Conservation (phyloP, 148 eudicot genomes). For the Drosera capensis region DNA sequence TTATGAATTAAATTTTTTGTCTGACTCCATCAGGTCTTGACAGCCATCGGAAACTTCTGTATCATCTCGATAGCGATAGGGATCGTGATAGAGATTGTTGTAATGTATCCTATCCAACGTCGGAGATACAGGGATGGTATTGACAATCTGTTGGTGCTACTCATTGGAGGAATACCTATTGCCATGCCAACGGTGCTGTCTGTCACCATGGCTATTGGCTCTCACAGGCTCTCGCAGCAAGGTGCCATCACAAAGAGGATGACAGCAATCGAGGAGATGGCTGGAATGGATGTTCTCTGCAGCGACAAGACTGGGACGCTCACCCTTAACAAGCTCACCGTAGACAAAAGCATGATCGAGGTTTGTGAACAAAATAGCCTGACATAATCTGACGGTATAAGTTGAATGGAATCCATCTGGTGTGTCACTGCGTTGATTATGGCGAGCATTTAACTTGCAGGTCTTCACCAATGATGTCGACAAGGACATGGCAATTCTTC, state of each 20-base stretch:
- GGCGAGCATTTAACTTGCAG: slow-evolving; percentile 2
- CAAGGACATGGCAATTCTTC: slow-evolving; percentile 15
- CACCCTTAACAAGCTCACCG: slow-evolving; percentile 23
- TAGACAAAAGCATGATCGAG: slow-evolving; percentile 28
- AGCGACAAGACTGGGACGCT: slow-evolving; percentile 38
- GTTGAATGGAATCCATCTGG: background rate
- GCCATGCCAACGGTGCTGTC: slow-evolving; percentile 33
- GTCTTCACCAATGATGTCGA: slow-evolving; percentile 24
- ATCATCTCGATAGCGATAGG: slow-evolving; percentile 28
- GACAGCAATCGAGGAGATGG: no score
- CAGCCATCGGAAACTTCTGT: slow-evolving; percentile 36
- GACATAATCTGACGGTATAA: background rate
- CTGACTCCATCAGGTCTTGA: slow-evolving; percentile 15
- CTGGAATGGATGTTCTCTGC: slow-evolving; percentile 45
- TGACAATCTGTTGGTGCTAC: slow-evolving; percentile 29
- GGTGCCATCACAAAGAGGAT: slow-evolving; percentile 40
- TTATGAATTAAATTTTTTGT: background rate
- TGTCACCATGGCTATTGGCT: slow-evolving; percentile 38
- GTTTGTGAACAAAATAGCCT: slow-evolving; percentile 3
- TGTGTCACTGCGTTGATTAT: background rate
- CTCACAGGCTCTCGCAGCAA: slow-evolving; percentile 32
- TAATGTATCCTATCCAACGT: slow-evolving; percentile 28
- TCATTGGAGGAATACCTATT: slow-evolving; percentile 35
- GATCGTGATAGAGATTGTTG: slow-evolving; percentile 21
- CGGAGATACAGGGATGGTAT: slow-evolving; percentile 26